phyloP scores from a whole-genome alignment of 345 rosid species.

The Gossypium herbaceum region DNA sequence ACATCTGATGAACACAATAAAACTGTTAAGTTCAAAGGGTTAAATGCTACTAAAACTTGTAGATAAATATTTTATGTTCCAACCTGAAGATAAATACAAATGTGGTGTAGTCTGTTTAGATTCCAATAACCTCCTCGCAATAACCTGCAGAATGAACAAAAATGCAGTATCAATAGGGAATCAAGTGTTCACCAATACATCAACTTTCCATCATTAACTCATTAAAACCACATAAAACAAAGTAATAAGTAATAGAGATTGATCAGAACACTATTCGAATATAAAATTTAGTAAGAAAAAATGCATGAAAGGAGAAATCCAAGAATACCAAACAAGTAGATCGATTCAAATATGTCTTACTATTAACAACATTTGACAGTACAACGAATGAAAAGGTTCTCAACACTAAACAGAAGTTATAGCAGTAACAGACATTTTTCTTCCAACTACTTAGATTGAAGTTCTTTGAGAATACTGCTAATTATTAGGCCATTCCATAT shows the following conservation, averaged over 20 bases:
- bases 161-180: background rate
- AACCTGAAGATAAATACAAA: slow-evolving; percentile 85
- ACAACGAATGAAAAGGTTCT: background rate
- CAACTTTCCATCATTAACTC: background rate
- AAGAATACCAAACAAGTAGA: slow-evolving; percentile 1
- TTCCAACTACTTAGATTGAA: background rate
- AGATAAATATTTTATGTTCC: slow-evolving; percentile 7
- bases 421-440: background rate
- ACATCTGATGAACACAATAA: slow-evolving; percentile 58
- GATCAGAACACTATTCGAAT: background rate
- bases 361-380: background rate
- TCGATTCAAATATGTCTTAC: background rate
- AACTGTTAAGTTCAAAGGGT: slow-evolving; percentile 22
- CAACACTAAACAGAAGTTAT: background rate
- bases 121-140: slow-evolving; percentile 90
- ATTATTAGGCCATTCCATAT: background rate
- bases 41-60: slow-evolving; percentile 17
- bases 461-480: background rate
- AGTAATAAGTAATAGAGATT: background rate
- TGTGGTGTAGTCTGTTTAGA: slow-evolving; percentile 91
- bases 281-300: background rate
- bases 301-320: background rate
- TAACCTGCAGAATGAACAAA: slow-evolving; percentile 47
- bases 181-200: background rate
- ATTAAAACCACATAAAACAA: background rate